phyloP scores from a whole-genome alignment of 176 grass and related monocot species.

The Oryza brachyantha region DNA sequence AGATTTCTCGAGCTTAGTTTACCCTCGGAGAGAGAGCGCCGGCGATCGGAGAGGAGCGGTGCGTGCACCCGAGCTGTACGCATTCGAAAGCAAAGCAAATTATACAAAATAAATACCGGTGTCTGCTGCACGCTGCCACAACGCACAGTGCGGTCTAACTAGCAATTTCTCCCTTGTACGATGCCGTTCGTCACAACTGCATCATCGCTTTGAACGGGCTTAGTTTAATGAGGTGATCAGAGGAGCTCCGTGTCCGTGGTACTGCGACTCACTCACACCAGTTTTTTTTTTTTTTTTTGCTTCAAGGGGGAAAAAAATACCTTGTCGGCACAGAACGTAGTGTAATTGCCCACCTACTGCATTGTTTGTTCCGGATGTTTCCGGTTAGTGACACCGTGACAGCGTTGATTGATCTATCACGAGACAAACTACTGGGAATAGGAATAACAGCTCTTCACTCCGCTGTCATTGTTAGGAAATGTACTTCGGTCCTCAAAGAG shows the following conservation, averaged over 20 bases:
- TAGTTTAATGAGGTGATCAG: neutral
- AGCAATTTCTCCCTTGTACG: neutral
- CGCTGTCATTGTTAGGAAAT: neutral
- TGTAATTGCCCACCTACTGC: neutral
- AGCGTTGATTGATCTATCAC: neutral
- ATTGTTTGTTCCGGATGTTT: neutral
- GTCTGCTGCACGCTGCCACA: neutral
- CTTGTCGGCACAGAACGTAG: neutral
- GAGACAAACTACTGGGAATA: neutral
- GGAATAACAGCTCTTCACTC: neutral
- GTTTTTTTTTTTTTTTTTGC: neutral
- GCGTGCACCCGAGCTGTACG: constrained; percentile 5
- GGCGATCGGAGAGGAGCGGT: no score
- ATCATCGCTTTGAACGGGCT: neutral
- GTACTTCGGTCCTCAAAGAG: neutral
- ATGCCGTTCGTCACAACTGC: constrained; percentile 3
- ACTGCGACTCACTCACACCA: neutral
- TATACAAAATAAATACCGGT: neutral
- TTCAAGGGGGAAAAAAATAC: neutral
- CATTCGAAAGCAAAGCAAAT: neutral
- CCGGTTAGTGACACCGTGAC: neutral
- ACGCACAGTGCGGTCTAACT: neutral
- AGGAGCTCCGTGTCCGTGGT: neutral
- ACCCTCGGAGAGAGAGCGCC: neutral
- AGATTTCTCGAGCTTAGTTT: constrained; percentile 18